These are phyloP conservation scores for Aspergillus ruber DNA, from an alignment of 2,329 filamentous ascomycete genomes.

Conservation along the genomic window DNA sequence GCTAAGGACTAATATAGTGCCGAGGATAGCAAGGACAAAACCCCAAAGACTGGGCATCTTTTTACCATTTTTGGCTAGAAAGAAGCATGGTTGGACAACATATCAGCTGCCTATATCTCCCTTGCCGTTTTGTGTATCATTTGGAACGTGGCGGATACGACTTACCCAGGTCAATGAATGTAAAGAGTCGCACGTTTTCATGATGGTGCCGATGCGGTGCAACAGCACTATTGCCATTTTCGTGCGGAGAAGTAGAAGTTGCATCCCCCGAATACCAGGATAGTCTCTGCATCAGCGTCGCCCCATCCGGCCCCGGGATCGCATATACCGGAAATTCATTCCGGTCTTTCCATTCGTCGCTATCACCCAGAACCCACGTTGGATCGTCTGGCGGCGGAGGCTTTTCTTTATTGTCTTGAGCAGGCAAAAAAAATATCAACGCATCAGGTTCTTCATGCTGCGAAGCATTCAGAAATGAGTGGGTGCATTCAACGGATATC, in stretches of 20 bases:
- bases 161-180: constrained; percentile 43
- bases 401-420: constrained; percentile 41
- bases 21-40: constrained; percentile 68
- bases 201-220: not conserved
- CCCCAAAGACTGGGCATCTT: constrained; percentile 71
- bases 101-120: not conserved
- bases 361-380: constrained; percentile 65
- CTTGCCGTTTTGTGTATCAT: not conserved
- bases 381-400: constrained; percentile 61
- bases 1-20: constrained; percentile 69
- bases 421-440: constrained; percentile 51
- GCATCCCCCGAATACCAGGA: constrained; percentile 72
- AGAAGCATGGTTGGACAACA: not conserved
- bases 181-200: constrained; percentile 33
- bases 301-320: constrained; percentile 61
- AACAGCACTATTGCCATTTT: not conserved
- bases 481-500: constrained; percentile 67
- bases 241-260: constrained; percentile 32
- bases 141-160: constrained; percentile 26
- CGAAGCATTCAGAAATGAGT: constrained; percentile 60
- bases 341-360: constrained; percentile 62
- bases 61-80: constrained; percentile 26
- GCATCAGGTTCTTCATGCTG: constrained; percentile 57
- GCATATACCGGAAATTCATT: constrained; percentile 78
- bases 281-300: constrained; percentile 63